Conservation (phyloP, 306 rosid species). For the Citrullus mucosospermus region DNA sequence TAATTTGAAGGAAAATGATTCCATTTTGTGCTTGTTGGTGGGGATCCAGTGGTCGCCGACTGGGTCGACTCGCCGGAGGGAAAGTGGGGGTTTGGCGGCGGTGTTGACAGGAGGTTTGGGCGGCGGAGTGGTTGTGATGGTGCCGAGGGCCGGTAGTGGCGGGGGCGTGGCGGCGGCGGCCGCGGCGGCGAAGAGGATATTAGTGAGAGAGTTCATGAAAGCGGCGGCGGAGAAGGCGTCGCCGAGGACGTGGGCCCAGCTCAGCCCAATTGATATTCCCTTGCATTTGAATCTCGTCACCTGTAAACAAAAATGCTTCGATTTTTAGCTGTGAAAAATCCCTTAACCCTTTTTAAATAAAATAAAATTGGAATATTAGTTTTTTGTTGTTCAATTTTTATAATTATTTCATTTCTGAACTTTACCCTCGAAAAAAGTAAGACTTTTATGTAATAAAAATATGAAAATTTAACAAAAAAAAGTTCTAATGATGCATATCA, state of each 20-base stretch:
- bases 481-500: no score
- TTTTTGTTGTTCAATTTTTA: no score
- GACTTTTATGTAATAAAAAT: no score
- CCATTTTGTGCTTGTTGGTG: conserved; percentile 50
- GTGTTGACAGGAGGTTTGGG: background rate
- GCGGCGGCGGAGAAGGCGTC: conserved; percentile 43
- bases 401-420: no score
- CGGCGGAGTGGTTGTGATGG: background rate
- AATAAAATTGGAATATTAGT: no score
- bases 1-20: conserved; percentile 40
- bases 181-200: conserved; percentile 7
- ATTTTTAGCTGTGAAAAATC: no score
- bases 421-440: no score
- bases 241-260: conserved; percentile 77
- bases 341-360: no score
- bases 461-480: no score
- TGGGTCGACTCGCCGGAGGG: conserved; percentile 35
- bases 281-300: conserved; percentile 52
- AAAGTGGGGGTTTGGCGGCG: conserved; percentile 18
- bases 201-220: conserved; percentile 32
- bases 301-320: conserved; percentile 11
- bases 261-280: conserved; percentile 61
- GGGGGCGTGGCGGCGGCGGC: conserved; percentile 8
- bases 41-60: conserved; percentile 79
- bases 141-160: conserved; percentile 18